Evolutionary conservation across 179 eudicot species (phyloP).

Genomic region (Silene vulgaris): DNA sequence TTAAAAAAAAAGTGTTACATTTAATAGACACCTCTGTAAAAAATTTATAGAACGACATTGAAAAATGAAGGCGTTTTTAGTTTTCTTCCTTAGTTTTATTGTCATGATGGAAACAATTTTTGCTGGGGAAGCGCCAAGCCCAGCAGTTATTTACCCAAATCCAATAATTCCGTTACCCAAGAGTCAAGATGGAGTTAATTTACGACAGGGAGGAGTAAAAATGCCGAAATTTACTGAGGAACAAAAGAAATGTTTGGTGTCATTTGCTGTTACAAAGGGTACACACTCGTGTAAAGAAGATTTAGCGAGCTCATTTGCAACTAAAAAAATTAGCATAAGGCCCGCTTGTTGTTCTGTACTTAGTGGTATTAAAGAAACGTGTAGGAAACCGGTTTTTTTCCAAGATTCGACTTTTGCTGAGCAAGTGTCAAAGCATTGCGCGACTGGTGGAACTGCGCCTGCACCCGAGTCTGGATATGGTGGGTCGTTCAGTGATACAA

Average conservation of each 20-base stretch:
- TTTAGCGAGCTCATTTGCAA: conserved; percentile 2
- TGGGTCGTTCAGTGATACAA: neutral
- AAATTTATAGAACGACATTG: neutral
- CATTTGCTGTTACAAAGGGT: neutral
- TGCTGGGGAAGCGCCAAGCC: neutral
- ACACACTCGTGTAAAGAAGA: conserved; percentile 8
- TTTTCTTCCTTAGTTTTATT: neutral
- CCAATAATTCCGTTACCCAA: conserved; percentile 13
- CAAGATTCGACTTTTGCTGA: neutral
- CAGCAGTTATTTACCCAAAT: conserved; percentile 8
- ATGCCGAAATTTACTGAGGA: conserved; percentile 7
- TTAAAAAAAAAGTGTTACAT: neutral
- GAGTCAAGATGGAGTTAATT: neutral
- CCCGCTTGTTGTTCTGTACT: conserved; percentile 9
- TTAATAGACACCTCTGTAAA: neutral
- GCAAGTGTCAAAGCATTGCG: conserved; percentile 1
- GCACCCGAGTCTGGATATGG: neutral
- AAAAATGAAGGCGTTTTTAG: neutral
- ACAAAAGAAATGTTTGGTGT: conserved; percentile 13
- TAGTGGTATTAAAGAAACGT: neutral
- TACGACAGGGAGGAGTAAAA: neutral
- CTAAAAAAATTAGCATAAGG: neutral
- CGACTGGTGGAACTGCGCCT: neutral
- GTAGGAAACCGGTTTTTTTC: conserved; percentile 2
- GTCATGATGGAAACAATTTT: neutral